Percentiles rank a stretch among this genome's conserved stretches.
phyloP scores from a whole-genome alignment of 768 basidiomycete genomes.

The Serendipita sp. region DNA sequence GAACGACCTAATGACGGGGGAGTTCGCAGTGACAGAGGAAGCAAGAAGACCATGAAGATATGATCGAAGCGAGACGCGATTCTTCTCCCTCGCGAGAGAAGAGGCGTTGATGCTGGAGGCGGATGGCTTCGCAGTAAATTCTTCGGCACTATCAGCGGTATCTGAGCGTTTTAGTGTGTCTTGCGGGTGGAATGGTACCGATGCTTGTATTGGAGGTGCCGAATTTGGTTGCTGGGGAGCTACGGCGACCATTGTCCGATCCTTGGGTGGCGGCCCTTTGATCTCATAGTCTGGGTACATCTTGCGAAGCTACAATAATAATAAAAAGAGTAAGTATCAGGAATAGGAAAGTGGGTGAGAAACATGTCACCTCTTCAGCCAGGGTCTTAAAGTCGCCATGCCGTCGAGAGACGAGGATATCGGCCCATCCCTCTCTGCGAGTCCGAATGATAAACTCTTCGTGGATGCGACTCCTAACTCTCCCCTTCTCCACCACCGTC shows the following conservation, averaged over 20 bases:
- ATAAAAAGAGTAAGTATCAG: slow-evolving; percentile 8
- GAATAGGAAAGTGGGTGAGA: slow-evolving; percentile 6
- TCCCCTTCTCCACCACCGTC: slow-evolving; percentile 65
- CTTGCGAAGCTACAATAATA: slow-evolving; percentile 52
- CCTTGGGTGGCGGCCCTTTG: slow-evolving; percentile 74
- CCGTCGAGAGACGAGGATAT: slow-evolving; percentile 78
- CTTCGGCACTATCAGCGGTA: slow-evolving; percentile 17
- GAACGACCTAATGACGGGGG: slow-evolving; percentile 76
- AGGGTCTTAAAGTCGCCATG: slow-evolving; percentile 93
- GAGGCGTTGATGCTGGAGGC: slow-evolving; percentile 12
- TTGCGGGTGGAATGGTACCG: not conserved
- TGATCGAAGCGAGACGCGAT: slow-evolving; percentile 80
- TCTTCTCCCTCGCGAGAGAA: slow-evolving; percentile 78
- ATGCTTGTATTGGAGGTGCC: not conserved
- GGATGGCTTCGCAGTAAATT: slow-evolving; percentile 1
- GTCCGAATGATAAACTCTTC: slow-evolving; percentile 97
- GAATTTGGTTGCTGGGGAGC: slow-evolving; percentile 19
- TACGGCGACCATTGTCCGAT: slow-evolving; percentile 51
- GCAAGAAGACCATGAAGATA: slow-evolving; percentile 74
- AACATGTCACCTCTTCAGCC: slow-evolving; percentile 51
- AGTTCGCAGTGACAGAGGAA: slow-evolving; percentile 58
- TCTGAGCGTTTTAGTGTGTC: slow-evolving; percentile 2
- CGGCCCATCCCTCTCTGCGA: slow-evolving; percentile 47
- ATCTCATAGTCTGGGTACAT: slow-evolving; percentile 72
- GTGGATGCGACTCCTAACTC: slow-evolving; percentile 70